Percentiles rank a stretch among this genome's conserved stretches.
Evolutionary conservation across 352 stramenopile genomes (phyloP).

Genomic region (Pythium periplocum): DNA sequence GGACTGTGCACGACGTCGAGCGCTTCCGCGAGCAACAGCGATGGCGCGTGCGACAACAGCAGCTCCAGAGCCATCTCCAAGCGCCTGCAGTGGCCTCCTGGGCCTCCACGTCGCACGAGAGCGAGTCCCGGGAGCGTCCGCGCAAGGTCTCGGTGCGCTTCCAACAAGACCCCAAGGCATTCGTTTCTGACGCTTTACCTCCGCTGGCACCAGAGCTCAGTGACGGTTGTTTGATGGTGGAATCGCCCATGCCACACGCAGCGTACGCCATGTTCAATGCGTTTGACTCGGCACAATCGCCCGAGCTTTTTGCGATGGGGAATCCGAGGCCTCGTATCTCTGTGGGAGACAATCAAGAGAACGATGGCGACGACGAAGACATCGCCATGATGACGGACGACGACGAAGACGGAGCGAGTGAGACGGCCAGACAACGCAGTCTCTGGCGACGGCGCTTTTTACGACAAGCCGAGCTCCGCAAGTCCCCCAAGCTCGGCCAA

Average conservation of each 20-base stretch:
- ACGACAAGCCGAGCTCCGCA: conserved; percentile 2
- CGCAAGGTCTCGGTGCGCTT: conserved; percentile 20
- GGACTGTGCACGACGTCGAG: conserved; percentile 22
- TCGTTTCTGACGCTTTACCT: neutral
- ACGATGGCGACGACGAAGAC: conserved; percentile 1
- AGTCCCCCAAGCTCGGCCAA: conserved; percentile 18
- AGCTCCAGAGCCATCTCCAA: neutral
- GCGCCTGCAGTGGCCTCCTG: neutral
- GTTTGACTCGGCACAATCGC: conserved; percentile 21
- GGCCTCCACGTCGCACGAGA: neutral
- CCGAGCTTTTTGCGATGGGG: conserved; percentile 14
- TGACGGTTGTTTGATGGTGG: neutral
- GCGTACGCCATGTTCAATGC: conserved; percentile 18
- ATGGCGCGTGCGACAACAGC: conserved; percentile 14
- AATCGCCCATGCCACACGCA: conserved; percentile 16
- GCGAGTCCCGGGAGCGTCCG: conserved; percentile 6
- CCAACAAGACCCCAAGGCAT: neutral
- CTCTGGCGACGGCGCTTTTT: conserved; percentile 19
- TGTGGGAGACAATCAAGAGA: conserved; percentile 9
- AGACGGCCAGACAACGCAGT: conserved; percentile 1
- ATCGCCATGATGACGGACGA: conserved; percentile 2
- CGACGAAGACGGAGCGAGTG: conserved; percentile 2
- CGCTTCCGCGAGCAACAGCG: conserved; percentile 20
- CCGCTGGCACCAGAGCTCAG: no score
- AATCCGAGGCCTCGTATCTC: no score